Evolutionary conservation across 1,284 basidiomycete species (phyloP).

Genomic region (Neotropicomus parvogracilis): DNA sequence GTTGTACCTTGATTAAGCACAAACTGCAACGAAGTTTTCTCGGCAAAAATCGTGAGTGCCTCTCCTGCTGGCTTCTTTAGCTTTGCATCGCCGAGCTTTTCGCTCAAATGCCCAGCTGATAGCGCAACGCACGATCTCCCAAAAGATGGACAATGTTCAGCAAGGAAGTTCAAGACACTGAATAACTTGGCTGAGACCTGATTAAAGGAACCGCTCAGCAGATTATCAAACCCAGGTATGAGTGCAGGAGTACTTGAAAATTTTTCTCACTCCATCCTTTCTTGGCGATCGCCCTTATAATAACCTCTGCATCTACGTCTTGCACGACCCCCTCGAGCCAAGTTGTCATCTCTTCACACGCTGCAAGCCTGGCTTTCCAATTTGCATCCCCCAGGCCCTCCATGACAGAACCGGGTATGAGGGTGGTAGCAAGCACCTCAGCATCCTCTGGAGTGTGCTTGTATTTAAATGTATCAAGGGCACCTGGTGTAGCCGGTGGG

Average conservation of each 20-base stretch:
- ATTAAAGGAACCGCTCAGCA: constrained; percentile 6
- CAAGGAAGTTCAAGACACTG: constrained; percentile 69
- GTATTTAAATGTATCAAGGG: constrained; percentile 86
- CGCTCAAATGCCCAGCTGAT: constrained; percentile 80
- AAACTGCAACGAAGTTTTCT: constrained; percentile 93
- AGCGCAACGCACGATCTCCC: constrained; percentile 84
- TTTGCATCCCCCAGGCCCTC: constrained; percentile 79
- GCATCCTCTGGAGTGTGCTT: constrained; percentile 92
- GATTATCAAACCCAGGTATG: constrained; percentile 3
- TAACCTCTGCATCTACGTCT: constrained; percentile 81
- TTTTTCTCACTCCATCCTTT: constrained; percentile 98
- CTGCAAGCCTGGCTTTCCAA: constrained; percentile 92
- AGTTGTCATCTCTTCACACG: constrained; percentile 78
- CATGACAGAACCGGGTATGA: constrained; percentile 72
- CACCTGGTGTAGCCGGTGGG: constrained; percentile 44
- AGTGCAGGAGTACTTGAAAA: constrained; percentile 70
- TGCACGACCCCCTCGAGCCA: constrained; percentile 78
- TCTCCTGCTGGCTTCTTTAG: constrained; percentile 97
- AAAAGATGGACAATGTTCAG: constrained; percentile 80
- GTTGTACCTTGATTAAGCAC: constrained; percentile 84
- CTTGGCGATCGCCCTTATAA: constrained; percentile 89
- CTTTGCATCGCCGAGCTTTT: constrained; percentile 97
- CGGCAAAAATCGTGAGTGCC: constrained; percentile 76
- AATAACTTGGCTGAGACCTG: constrained; percentile 90
- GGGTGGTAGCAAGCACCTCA: constrained; percentile 71